Evolutionary conservation across 179 eudicot genomes (phyloP), one percentile per base, ranked within the genome.

Genomic region (Actinidia arguta): DNA sequence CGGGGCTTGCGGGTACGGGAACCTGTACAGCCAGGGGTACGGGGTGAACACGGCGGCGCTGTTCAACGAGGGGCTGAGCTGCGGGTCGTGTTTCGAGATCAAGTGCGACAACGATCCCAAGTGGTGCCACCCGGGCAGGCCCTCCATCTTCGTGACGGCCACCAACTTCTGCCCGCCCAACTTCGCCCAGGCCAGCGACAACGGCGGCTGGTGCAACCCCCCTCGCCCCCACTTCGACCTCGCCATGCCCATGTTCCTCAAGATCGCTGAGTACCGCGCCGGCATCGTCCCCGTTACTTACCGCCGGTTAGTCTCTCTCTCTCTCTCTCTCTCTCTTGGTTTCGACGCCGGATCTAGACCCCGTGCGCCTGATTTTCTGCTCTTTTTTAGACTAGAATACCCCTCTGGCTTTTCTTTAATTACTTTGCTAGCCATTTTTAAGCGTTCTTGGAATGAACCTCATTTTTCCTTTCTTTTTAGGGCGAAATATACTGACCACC

Each of bases 131-230:
- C 81, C 88, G 4, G 91, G 91, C 51, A 89, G 68, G 73, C 91
- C 91, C 20, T 89, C 91, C 0, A 87, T 89, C 7, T 24, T 85
- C 4, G 83, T 89, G 22, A 89, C 91, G 5, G 91, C 91, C 48
- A 89, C 91, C 36, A 89, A 89, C 74, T 89, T 89, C 81, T 89
- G 91, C 81, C 91, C 91, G 0, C 91, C 91, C 0, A 87, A 89
- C 66, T 87, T 18, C 56, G 89, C 86, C 14, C 84, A 55, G 66
- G 77, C 91, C 18, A 86, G 68, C 51, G 88, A 89, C 84, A 81
- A 87, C 14, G 91, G 91, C 31, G 91, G 91, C 5, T 89, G 91
- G 91, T 89, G 91, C 55, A 89, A 89, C 87, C 91, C 91, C 0
- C 91, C 91, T 20, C 81, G 91, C 0, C 39, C 89, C 10, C 91